These are phyloP conservation scores for Geotrichum bryndzae DNA, from an alignment of 1,139 yeast genomes.

Conservation along the genomic window DNA sequence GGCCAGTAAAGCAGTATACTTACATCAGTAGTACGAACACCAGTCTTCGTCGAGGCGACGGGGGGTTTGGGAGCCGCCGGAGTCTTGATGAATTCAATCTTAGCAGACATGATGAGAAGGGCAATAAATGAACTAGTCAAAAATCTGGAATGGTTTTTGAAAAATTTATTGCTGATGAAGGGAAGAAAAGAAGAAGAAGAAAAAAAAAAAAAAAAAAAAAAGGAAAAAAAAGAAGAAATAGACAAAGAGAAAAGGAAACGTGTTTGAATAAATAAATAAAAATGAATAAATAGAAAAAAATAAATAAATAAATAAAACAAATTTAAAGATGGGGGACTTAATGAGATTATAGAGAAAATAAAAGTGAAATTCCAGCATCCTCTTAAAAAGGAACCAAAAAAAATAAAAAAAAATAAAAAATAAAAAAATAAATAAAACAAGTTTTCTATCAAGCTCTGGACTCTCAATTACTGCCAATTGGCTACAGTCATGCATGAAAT, in stretches of 20 bases:
- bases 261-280: not conserved
- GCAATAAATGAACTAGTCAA: not conserved
- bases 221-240: not conserved
- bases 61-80: constrained; percentile 52
- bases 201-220: not conserved
- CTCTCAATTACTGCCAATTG: not conserved
- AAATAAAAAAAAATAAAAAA: no score
- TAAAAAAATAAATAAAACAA: no score
- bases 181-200: not conserved
- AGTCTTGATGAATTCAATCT: constrained; percentile 49
- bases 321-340: not conserved
- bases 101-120: constrained; percentile 11
- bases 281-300: not conserved
- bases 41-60: constrained; percentile 46
- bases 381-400: not conserved
- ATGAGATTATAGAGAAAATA: not conserved
- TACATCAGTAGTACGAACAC: constrained; percentile 54
- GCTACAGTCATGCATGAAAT: not conserved
- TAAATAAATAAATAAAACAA: not conserved
- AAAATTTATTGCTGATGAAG: not conserved
- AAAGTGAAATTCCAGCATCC: not conserved
- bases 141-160: not conserved
- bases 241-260: constrained; percentile 6
- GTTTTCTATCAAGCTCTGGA: no score
- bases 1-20: constrained; percentile 18